Conservation (phyloP, 441 rosid genomes). For the Pelargonium fulgidum region DNA sequence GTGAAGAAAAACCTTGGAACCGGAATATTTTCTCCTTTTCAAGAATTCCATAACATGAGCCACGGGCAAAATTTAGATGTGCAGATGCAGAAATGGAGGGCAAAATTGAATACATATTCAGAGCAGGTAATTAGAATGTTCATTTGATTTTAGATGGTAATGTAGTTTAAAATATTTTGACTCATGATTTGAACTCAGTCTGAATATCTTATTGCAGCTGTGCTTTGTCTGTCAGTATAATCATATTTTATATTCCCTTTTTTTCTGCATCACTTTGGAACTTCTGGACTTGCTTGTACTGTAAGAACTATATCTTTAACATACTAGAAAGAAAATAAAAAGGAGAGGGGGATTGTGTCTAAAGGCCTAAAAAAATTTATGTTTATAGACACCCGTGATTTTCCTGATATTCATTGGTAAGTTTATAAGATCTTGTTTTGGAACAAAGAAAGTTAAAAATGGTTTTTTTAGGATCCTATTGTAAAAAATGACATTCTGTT, state of each 20-base stretch:
- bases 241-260: background rate
- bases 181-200: background rate
- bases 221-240: background rate
- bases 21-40: constrained; percentile 23
- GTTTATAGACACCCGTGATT: background rate
- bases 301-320: background rate
- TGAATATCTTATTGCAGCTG: background rate
- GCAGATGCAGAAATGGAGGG: constrained; percentile 32
- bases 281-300: background rate
- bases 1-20: constrained; percentile 17
- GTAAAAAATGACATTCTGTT: too few species aligned
- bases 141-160: too few species aligned
- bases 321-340: background rate
- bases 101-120: constrained; percentile 34
- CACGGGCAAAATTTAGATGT: constrained; percentile 22
- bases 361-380: too few species aligned
- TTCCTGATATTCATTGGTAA: background rate
- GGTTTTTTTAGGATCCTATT: too few species aligned
- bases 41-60: constrained; percentile 26
- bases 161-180: background rate
- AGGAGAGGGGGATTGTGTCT: too few species aligned
- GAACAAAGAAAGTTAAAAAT: too few species aligned
- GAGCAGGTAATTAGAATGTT: constrained; percentile 75
- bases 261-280: background rate
- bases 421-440: background rate